Conservation (phyloP, 768 basidiomycete species). For the Leccinum aurantiacum region DNA sequence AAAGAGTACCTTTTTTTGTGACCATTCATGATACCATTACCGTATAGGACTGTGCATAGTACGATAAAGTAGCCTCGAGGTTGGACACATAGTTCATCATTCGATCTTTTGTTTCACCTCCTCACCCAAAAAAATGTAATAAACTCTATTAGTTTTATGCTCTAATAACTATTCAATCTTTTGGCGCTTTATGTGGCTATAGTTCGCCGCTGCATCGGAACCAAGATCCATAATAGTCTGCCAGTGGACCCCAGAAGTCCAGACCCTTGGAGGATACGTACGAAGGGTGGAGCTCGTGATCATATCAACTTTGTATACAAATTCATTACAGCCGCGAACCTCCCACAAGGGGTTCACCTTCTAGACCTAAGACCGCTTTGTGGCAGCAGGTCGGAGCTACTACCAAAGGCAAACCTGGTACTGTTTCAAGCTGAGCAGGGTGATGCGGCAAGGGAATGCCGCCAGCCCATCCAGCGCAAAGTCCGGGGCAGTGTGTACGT, state of each 20-base stretch:
- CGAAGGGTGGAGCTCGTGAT: neutral
- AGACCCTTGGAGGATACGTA: neutral
- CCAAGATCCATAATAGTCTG: neutral
- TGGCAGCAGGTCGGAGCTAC: neutral
- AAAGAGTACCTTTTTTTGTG: constrained; percentile 12
- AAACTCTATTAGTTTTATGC: constrained; percentile 4
- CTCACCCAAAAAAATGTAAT: neutral
- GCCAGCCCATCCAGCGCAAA: neutral
- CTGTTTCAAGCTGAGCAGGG: neutral
- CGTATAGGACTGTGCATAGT: constrained; percentile 18
- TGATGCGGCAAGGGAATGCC: neutral
- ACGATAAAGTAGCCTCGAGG: constrained; percentile 11
- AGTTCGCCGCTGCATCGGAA: neutral
- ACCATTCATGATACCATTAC: constrained; percentile 17
- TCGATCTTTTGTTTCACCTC: neutral
- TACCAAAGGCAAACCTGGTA: neutral
- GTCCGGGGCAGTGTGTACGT: neutral
- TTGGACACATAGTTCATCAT: constrained; percentile 6
- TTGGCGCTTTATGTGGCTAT: neutral
- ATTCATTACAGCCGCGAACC: neutral
- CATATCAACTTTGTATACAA: neutral
- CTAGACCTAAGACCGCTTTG: neutral
- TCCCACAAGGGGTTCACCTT: neutral
- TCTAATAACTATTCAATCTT: neutral
- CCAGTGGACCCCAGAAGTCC: neutral